Base-by-base conservation (phyloP, 441 rosid genomes). In the Jatropha podagrica region DNA sequence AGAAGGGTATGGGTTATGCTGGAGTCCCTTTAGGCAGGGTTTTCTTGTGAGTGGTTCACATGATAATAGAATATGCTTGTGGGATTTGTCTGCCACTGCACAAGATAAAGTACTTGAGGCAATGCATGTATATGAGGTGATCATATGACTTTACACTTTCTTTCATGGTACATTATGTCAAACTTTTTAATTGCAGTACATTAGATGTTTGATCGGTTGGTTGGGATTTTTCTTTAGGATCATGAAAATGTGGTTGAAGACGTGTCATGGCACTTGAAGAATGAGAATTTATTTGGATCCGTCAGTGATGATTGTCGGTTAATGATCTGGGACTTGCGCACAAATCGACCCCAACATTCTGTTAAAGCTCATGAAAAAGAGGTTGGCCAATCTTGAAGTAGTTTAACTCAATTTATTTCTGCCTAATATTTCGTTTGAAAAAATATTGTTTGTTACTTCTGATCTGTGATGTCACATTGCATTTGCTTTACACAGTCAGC, bases 1-100 rank as follows among this genome's bases (percentile, higher is more conserved):
- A 68, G 98, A 91, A 86, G 95, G 98, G 20, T 95, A 92, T 81
- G 97, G 97, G 2, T 82, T 95, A 80, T 90, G 93, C 38, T 95
- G 97, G 97, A 92, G 94, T 79, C 86, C 89, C 32, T 84, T 91
- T 75, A 92, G 87, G 84, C 86, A 86, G 74, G 97, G 93, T 61
- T 90, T 86, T 81, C 93, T 92, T 73, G 44, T 92, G 73, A 95
- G 98, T 74, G 97, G 94, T 68, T 92, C 97, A 18, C 91, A 91
- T 71, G 97, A 91, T 78, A 79, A 80, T 71, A 89, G 81, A 80
- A 89, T 95, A 66, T 94, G 98, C 59, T 83, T 95, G 76, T 92
- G 97, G 95, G 95, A 92, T 77, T 82, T 90, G 66, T 81, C 90
- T 81, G 93, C 90, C 13, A 54, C 69, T 20, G 81, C 90, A 17